Evolutionary conservation across 169 alveolate species (phyloP).

Genomic region (Plasmodium ovale): DNA sequence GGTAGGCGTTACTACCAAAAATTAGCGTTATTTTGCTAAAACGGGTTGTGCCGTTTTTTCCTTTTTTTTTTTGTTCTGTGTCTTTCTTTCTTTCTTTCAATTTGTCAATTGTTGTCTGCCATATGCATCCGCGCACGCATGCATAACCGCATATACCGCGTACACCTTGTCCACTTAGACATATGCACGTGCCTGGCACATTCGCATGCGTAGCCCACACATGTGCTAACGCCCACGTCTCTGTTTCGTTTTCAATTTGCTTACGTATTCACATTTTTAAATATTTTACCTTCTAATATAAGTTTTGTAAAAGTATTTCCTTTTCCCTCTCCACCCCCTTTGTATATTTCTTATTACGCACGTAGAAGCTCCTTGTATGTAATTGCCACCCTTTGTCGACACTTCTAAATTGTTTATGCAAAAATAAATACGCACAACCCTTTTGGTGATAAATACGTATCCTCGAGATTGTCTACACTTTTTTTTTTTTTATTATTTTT

Average conservation of each 20-base stretch:
- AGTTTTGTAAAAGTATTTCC: constrained; percentile 8
- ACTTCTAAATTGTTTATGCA: neutral
- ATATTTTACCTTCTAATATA: neutral
- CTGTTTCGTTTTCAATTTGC: neutral
- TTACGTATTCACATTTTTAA: constrained; percentile 12
- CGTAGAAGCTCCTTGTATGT: neutral
- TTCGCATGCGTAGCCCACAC: no score
- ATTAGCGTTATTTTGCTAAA: no score
- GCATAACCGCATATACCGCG: no score
- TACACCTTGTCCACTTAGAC: no score
- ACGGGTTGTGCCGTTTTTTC: no score
- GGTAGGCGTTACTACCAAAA: no score
- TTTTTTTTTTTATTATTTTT: no score
- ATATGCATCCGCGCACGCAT: neutral
- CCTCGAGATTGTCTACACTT: neutral
- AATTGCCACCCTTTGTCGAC: neutral
- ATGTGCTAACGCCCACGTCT: neutral
- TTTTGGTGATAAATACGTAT: no score
- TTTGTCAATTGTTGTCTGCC: neutral
- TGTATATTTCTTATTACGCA: neutral
- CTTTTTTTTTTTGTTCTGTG: neutral
- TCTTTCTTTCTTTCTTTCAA: neutral
- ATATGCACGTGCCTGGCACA: no score
- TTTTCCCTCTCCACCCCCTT: neutral
- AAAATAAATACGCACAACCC: neutral